phyloP scores from a whole-genome alignment of 2,329 filamentous ascomycete genomes.

The Arthrobotrys iridis region DNA sequence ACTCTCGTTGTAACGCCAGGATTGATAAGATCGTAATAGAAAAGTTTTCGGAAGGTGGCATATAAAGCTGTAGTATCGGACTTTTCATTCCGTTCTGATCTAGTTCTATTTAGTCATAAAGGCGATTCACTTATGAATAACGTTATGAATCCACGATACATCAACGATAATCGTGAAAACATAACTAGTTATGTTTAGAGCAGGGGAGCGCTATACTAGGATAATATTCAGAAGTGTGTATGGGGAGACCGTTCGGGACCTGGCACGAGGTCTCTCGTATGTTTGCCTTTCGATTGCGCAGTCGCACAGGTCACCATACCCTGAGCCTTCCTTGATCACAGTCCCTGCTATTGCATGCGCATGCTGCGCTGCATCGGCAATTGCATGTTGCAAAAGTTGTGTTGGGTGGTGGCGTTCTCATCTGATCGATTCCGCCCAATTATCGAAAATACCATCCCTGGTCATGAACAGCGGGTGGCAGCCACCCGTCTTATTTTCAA shows the following conservation, averaged over 20 bases:
- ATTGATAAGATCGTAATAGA: too few relatives aligned
- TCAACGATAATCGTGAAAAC: too few relatives aligned
- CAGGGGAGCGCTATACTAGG: too few relatives aligned
- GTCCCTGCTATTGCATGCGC: not conserved
- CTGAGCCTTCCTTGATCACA: not conserved
- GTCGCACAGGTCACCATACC: not conserved
- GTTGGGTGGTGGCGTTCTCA: slow-evolving; percentile 22
- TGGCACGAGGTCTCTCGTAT: not conserved
- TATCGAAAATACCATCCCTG: not conserved
- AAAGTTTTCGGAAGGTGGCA: too few relatives aligned
- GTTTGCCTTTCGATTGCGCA: not conserved
- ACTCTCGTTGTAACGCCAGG: too few relatives aligned
- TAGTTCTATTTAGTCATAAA: too few relatives aligned
- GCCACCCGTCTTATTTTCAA: slow-evolving; percentile 5
- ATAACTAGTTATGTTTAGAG: too few relatives aligned
- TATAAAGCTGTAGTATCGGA: too few relatives aligned
- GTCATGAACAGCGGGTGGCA: slow-evolving; percentile 26
- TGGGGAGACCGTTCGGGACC: not conserved
- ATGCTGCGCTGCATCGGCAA: too few relatives aligned
- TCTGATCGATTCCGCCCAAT: slow-evolving; percentile 32
- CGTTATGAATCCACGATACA: too few relatives aligned
- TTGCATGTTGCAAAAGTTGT: slow-evolving; percentile 16
- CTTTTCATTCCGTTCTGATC: too few relatives aligned
- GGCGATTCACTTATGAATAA: too few relatives aligned
- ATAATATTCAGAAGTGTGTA: not conserved